These are phyloP conservation scores for Podaxis sp. DNA, from an alignment of 768 basidiomycete genomes.

Conservation along the genomic window DNA sequence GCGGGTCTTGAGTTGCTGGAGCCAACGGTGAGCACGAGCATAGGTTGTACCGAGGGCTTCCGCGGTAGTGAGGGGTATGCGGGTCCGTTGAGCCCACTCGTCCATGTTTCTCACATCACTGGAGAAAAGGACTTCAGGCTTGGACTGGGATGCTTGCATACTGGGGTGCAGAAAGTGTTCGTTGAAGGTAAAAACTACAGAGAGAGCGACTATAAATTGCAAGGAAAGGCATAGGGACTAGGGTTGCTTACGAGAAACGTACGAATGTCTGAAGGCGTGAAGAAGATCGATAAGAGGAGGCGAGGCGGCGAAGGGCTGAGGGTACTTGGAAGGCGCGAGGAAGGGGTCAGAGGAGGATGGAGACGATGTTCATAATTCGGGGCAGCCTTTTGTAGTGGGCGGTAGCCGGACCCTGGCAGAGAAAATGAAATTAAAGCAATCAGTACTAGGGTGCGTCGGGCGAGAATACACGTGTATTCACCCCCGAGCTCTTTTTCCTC, in stretches of 20 bases:
- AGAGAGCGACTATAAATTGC: constrained; percentile 16
- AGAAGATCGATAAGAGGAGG: constrained; percentile 28
- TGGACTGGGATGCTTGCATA: constrained; percentile 32
- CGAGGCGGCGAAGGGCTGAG: constrained; percentile 21
- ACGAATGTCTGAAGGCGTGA: constrained; percentile 4
- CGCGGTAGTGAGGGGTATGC: constrained; percentile 80
- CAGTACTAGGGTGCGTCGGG: constrained; percentile 50
- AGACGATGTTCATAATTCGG: constrained; percentile 27
- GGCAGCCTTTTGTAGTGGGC: constrained; percentile 46
- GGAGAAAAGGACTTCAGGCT: constrained; percentile 70
- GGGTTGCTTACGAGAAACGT: constrained; percentile 16
- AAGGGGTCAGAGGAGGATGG: constrained; percentile 27
- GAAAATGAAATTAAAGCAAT: constrained; percentile 51
- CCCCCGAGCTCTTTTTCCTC: constrained; percentile 43
- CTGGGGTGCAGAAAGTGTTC: constrained; percentile 15
- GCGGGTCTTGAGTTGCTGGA: constrained; percentile 58
- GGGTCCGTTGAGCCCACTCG: constrained; percentile 76
- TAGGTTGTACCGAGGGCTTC: constrained; percentile 81
- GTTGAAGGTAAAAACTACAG: constrained; percentile 5
- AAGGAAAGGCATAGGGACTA: constrained; percentile 10
- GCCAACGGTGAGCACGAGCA: constrained; percentile 77
- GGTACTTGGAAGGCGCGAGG: constrained; percentile 24
- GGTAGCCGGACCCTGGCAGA: constrained; percentile 47
- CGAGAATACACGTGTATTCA: constrained; percentile 79
- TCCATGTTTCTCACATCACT: constrained; percentile 82